Conservation (phyloP, 352 stramenopile species). For the Plasmopara viticola region DNA sequence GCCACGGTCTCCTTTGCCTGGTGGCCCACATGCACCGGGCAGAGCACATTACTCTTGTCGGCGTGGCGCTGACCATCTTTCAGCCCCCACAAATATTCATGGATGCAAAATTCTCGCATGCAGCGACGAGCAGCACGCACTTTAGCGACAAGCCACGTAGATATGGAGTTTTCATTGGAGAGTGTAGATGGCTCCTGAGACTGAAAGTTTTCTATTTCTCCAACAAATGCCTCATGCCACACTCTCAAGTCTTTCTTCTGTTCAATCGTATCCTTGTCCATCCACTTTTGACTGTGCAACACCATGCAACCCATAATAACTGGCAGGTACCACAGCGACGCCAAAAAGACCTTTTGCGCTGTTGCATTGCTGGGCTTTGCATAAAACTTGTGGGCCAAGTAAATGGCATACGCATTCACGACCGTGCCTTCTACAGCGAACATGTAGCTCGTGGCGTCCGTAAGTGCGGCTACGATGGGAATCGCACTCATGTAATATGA, state of each 20-base stretch:
- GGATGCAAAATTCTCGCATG: constrained; percentile 76
- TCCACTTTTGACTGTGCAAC: constrained; percentile 92
- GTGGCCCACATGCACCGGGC: constrained; percentile 66
- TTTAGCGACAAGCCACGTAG: constrained; percentile 51
- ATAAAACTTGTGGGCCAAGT: constrained; percentile 94
- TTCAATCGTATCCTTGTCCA: constrained; percentile 60
- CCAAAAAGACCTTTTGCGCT: constrained; percentile 96
- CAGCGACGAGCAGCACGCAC: constrained; percentile 59
- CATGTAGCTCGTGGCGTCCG: constrained; percentile 97
- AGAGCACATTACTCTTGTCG: constrained; percentile 71
- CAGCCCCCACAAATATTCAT: constrained; percentile 78
- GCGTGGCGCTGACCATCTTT: constrained; percentile 67
- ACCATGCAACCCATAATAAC: constrained; percentile 97
- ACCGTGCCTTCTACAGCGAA: constrained; percentile 95
- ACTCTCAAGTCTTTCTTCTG: constrained; percentile 49
- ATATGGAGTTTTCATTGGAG: constrained; percentile 48
- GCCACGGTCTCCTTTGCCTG: constrained; percentile 61
- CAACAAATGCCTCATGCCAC: constrained; percentile 69
- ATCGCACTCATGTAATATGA: constrained; percentile 92
- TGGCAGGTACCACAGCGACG: constrained; percentile 97
- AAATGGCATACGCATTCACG: constrained; percentile 95
- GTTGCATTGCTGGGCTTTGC: constrained; percentile 91
- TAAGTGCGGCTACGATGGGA: constrained; percentile 87
- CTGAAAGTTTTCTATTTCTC: constrained; percentile 64
- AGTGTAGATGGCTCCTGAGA: constrained; percentile 27